phyloP scores from a whole-genome alignment of 2,329 filamentous ascomycete species.

The Xylaria sp. region DNA sequence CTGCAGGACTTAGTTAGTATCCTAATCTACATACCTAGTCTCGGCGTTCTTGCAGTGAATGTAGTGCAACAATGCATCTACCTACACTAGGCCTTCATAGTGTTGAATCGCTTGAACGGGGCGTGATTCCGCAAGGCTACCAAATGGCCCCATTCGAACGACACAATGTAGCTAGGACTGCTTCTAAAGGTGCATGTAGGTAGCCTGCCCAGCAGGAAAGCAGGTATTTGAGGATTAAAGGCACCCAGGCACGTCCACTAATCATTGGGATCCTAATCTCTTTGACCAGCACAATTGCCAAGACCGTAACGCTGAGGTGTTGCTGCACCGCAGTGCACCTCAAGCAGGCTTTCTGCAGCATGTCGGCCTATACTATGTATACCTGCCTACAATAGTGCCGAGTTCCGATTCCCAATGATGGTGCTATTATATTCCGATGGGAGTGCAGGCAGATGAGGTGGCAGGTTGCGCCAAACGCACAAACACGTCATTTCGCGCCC shows the following conservation, averaged over 20 bases:
- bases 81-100: too few species aligned
- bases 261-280: background rate
- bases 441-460: background rate
- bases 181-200: background rate
- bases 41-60: too few species aligned
- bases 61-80: too few species aligned
- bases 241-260: too few species aligned
- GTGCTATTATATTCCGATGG: background rate
- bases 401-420: slow-evolving; percentile 16
- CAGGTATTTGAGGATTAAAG: too few species aligned
- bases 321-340: background rate
- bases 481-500: slow-evolving; percentile 15
- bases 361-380: background rate
- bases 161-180: too few species aligned
- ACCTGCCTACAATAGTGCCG: slow-evolving; percentile 6
- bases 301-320: background rate
- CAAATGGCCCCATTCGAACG: too few species aligned
- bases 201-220: background rate
- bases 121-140: too few species aligned
- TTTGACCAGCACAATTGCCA: slow-evolving; percentile 9
- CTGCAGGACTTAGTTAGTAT: too few species aligned
- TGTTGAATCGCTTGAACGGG: too few species aligned
- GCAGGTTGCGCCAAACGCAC: slow-evolving; percentile 11
- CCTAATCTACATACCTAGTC: too few species aligned
- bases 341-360: background rate